Percentiles rank a stretch among this genome's conserved stretches.
These are phyloP conservation scores for Globisporangium uncinulatum DNA, from an alignment of 352 stramenopile genomes.

Conservation along the genomic window DNA sequence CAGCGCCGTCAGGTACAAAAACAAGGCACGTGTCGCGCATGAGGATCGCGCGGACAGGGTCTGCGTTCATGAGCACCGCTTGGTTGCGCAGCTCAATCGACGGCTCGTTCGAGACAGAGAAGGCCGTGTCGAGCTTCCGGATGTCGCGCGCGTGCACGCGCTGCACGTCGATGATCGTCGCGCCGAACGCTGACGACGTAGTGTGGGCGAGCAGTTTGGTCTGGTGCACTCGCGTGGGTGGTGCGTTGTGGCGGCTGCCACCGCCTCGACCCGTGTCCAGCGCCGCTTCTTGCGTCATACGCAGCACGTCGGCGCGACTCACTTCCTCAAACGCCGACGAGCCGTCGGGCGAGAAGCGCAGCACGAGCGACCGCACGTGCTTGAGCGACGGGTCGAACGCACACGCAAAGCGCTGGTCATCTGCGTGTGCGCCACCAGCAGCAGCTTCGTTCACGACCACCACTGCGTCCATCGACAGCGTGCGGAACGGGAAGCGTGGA, in stretches of 20 bases:
- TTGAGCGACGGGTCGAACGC: conserved; percentile 36
- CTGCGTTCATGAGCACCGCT: conserved; percentile 40
- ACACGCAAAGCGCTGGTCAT: conserved; percentile 21
- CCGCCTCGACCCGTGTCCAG: conserved; percentile 17
- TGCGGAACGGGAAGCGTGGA: background rate
- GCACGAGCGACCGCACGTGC: conserved; percentile 29
- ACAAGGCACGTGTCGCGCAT: conserved; percentile 33
- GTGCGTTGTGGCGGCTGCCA: background rate
- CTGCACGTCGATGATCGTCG: conserved; percentile 15
- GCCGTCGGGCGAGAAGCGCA: conserved; percentile 42
- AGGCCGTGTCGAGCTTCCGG: conserved; percentile 61
- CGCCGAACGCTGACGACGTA: background rate
- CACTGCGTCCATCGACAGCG: background rate
- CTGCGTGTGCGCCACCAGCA: no score
- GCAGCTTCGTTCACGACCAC: background rate
- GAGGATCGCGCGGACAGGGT: conserved; percentile 41
- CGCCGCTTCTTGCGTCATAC: conserved; percentile 46
- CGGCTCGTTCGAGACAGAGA: conserved; percentile 48
- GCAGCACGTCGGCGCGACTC: conserved; percentile 49
- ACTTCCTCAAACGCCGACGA: conserved; percentile 41
- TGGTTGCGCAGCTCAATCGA: conserved; percentile 36
- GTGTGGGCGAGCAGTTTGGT: conserved; percentile 6
- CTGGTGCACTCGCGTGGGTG: background rate
- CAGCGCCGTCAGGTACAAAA: conserved; percentile 37
- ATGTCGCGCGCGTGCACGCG: conserved; percentile 56